Conservation (phyloP, 768 basidiomycete species). For the Termitomyces titanicus region DNA sequence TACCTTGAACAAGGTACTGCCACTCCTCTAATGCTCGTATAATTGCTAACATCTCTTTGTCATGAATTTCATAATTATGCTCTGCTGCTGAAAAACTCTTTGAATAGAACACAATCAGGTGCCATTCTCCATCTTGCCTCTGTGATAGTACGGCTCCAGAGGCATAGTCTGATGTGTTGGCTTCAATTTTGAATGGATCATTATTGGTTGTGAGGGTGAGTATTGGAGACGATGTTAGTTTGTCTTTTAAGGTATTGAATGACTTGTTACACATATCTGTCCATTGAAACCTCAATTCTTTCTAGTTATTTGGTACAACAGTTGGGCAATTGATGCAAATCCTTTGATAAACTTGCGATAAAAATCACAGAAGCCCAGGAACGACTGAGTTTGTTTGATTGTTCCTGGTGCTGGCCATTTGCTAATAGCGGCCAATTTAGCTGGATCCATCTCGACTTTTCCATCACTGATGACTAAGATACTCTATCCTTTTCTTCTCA, state of each 20-base stretch:
- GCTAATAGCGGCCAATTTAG: conserved; percentile 24
- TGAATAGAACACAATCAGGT: no score
- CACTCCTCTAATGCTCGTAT: conserved; percentile 26
- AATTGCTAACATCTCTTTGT: conserved; percentile 48
- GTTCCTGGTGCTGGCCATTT: conserved; percentile 3
- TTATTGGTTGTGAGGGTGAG: background rate
- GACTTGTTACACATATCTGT: background rate
- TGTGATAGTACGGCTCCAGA: conserved; percentile 4
- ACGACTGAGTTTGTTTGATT: no score
- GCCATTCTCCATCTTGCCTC: conserved; percentile 14
- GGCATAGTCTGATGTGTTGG: no score
- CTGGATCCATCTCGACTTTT: no score
- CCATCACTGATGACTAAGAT: conserved; percentile 22
- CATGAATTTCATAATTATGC: no score
- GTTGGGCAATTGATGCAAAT: background rate
- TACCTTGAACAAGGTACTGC: no score
- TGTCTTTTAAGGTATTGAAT: background rate
- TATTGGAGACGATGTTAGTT: background rate
- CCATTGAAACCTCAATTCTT: background rate
- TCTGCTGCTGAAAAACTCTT: no score
- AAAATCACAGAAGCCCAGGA: no score
- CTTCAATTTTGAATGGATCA: no score
- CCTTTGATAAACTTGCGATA: conserved; percentile 2
- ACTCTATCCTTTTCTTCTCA: conserved; percentile 15
- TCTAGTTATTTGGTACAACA: background rate